Evolutionary conservation across 2,329 filamentous ascomycete species (phyloP).

Genomic region (Aspergillus hortae): DNA sequence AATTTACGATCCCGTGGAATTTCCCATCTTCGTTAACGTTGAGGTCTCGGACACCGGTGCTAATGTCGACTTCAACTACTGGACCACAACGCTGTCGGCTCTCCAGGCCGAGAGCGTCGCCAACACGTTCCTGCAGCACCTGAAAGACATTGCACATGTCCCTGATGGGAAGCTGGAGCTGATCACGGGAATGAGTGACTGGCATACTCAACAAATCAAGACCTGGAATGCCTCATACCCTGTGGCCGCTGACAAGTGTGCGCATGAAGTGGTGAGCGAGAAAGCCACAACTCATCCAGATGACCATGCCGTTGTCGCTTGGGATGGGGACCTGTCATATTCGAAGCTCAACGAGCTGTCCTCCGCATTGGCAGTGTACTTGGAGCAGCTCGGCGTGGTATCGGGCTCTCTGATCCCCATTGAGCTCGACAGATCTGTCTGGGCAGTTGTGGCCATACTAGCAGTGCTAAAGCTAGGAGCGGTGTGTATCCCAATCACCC

Average conservation of each 20-base stretch:
- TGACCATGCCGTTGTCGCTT: slow-evolving; percentile 26
- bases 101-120: slow-evolving; percentile 38
- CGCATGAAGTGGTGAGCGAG: slow-evolving; percentile 26
- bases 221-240: slow-evolving; percentile 24
- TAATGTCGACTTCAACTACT: slow-evolving; percentile 40
- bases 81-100: slow-evolving; percentile 39
- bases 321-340: slow-evolving; percentile 34
- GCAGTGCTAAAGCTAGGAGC: slow-evolving; percentile 29
- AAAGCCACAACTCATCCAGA: slow-evolving; percentile 21
- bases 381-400: slow-evolving; percentile 26
- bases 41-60: slow-evolving; percentile 43
- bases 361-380: slow-evolving; percentile 27
- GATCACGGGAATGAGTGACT: slow-evolving; percentile 38
- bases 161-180: slow-evolving; percentile 28
- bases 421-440: slow-evolving; percentile 27
- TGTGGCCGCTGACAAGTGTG: slow-evolving; percentile 27
- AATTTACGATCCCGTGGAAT: slow-evolving; percentile 48
- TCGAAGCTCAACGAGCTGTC: slow-evolving; percentile 30
- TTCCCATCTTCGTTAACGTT: slow-evolving; percentile 47
- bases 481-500: slow-evolving; percentile 36
- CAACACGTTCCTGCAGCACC: slow-evolving; percentile 32
- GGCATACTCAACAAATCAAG: slow-evolving; percentile 29
- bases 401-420: slow-evolving; percentile 24
- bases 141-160: slow-evolving; percentile 38
- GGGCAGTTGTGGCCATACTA: slow-evolving; percentile 27